phyloP scores from a whole-genome alignment of 2,329 filamentous ascomycete species.

The Aureobasidium pullulans region DNA sequence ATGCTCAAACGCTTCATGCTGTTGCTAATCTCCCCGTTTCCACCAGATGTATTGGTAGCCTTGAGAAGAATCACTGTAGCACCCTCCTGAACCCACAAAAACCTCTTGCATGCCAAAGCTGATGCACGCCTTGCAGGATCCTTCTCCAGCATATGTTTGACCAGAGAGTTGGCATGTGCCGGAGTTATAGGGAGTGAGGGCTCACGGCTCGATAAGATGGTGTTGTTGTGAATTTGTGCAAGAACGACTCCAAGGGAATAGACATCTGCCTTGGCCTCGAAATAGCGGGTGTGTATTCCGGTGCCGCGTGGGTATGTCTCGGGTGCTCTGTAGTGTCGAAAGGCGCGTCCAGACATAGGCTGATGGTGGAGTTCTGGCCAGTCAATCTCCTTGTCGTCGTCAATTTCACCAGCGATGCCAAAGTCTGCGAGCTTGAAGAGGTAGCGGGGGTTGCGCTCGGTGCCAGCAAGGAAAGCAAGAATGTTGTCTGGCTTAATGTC shows the following conservation, averaged over 20 bases:
- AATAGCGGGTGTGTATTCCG: neutral
- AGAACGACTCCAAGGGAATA: neutral
- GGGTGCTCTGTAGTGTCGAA: neutral
- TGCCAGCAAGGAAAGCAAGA: neutral
- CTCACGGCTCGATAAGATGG: neutral
- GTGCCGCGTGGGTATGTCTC: neutral
- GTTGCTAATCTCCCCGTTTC: neutral
- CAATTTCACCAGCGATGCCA: neutral
- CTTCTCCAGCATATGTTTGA: neutral
- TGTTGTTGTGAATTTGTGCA: neutral
- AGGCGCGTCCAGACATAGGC: neutral
- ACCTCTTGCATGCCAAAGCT: neutral
- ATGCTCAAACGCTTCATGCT: neutral
- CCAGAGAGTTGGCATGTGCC: neutral
- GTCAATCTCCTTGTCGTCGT: neutral
- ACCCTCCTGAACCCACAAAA: neutral
- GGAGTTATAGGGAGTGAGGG: neutral
- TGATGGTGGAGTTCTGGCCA: neutral
- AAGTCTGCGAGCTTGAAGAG: constrained; percentile 9
- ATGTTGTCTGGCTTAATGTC: constrained; percentile 14
- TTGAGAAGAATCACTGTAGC: neutral
- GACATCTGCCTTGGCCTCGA: neutral
- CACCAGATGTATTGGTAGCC: neutral
- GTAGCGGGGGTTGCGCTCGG: neutral
- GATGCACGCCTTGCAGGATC: neutral